These are phyloP conservation scores for Camellia lanceoleosa DNA, from an alignment of 148 eudicot genomes.

Conservation along the genomic window DNA sequence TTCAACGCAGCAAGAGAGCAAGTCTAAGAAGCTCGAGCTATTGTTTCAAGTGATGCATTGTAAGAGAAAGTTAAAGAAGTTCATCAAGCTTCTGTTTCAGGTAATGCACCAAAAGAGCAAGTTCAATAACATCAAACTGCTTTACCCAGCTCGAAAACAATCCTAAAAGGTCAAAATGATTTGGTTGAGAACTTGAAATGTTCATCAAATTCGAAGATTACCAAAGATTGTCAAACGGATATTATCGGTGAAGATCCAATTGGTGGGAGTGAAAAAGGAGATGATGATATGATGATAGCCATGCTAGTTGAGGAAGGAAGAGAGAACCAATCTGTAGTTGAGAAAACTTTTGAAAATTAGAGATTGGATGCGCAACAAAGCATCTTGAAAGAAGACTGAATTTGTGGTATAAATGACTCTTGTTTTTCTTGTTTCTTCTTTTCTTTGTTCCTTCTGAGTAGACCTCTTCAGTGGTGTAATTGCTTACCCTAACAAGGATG, in stretches of 20 bases:
- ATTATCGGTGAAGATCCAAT: constrained; percentile 4
- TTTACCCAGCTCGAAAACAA: constrained; percentile 16
- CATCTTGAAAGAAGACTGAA: background rate
- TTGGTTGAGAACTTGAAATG: constrained; percentile 7
- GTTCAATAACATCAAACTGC: constrained; percentile 14
- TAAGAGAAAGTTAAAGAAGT: constrained; percentile 14
- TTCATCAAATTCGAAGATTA: constrained; percentile 11
- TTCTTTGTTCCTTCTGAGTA: background rate
- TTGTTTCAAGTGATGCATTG: constrained; percentile 11
- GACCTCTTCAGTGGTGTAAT: background rate
- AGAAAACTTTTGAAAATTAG: constrained; percentile 8
- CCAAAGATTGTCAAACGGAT: constrained; percentile 3
- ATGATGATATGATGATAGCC: background rate
- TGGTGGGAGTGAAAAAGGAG: background rate
- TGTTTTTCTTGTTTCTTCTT: background rate
- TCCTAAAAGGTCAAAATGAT: constrained; percentile 11
- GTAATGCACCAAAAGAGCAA: constrained; percentile 15
- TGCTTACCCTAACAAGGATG: background rate
- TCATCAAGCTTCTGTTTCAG: constrained; percentile 16
- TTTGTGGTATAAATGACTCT: background rate
- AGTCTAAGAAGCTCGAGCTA: constrained; percentile 17
- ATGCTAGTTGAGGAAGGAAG: constrained; percentile 3
- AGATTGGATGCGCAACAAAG: constrained; percentile 9
- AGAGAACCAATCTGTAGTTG: constrained; percentile 6
- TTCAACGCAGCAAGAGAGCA: constrained; percentile 19